Evolutionary conservation across 495 filamentous ascomycete species (phyloP).

Genomic region (Neurospora hispaniola): DNA sequence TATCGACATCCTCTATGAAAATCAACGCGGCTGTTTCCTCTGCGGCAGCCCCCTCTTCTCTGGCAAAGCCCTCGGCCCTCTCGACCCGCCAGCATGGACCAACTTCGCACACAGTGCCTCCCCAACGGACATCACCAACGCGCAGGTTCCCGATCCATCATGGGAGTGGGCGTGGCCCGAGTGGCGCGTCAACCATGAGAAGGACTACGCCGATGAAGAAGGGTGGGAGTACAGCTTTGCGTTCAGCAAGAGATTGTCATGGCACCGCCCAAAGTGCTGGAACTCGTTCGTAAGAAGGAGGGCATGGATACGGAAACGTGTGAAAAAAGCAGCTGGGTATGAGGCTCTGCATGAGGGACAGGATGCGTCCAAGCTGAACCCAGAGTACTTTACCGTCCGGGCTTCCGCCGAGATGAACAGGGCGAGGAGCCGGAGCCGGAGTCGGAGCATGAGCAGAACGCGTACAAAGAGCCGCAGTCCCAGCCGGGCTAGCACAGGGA

Average conservation of each 20-base stretch:
- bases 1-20: constrained; percentile 91
- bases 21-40: constrained; percentile 73
- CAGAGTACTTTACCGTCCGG: constrained; percentile 83
- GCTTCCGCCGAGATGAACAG: constrained; percentile 23
- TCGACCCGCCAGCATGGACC: constrained; percentile 82
- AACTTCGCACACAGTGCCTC: constrained; percentile 60
- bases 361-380: constrained; percentile 55
- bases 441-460: constrained; percentile 16
- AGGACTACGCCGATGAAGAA: constrained; percentile 66
- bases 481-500: constrained; percentile 10
- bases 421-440: constrained; percentile 27
- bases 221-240: constrained; percentile 94
- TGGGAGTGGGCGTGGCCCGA: constrained; percentile 95
- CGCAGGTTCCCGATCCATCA: constrained; percentile 86
- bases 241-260: constrained; percentile 64
- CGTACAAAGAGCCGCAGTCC: constrained; percentile 15
- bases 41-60: constrained; percentile 89
- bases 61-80: constrained; percentile 68
- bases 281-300: constrained; percentile 84
- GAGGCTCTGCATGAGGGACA: constrained; percentile 5
- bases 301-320: constrained; percentile 79
- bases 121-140: constrained; percentile 77
- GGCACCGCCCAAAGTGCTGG: constrained; percentile 90
- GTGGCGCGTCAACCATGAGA: constrained; percentile 86
- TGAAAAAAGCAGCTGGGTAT: constrained; percentile 43